Conservation (phyloP, 75 land plant genomes). For the Picea sitchensis region DNA sequence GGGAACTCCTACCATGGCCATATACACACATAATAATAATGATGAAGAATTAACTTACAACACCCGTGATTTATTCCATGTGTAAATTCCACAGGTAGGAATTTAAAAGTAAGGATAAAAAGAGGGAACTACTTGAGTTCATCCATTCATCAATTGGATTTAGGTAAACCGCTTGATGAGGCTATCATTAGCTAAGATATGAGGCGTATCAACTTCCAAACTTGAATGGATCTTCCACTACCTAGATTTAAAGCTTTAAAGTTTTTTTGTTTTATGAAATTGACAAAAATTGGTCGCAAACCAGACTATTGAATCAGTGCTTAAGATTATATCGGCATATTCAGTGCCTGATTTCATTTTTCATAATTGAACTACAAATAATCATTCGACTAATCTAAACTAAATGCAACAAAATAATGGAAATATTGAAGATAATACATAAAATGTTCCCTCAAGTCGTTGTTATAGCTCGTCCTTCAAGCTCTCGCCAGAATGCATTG, state of each 20-base stretch:
- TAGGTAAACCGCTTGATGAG: slow-evolving; percentile 88
- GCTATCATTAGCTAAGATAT: slow-evolving; percentile 28
- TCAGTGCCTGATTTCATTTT: slow-evolving; percentile 55
- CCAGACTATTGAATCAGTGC: slow-evolving; percentile 80
- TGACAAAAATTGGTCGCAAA: slow-evolving; percentile 95
- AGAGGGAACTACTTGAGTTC: slow-evolving; percentile 55
- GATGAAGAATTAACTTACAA: background rate
- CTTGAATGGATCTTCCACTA: background rate
- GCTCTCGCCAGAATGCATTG: slow-evolving; percentile 93
- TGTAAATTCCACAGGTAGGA: too few species aligned
- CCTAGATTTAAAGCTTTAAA: background rate
- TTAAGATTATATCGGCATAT: slow-evolving; percentile 86
- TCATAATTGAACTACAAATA: background rate
- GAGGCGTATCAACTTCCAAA: background rate
- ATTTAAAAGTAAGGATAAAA: background rate
- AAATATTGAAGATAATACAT: slow-evolving; percentile 55
- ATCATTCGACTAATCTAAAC: background rate
- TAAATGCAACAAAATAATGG: background rate
- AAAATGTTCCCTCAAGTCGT: slow-evolving; percentile 93
- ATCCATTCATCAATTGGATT: slow-evolving; percentile 94
- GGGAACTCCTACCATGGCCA: slow-evolving; percentile 93
- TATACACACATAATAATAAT: slow-evolving; percentile 40
- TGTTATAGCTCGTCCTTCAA: slow-evolving; percentile 88
- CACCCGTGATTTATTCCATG: too few species aligned
- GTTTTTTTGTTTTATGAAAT: background rate